Evolutionary conservation across 2,329 filamentous ascomycete species (phyloP), one percentile per base, ranked within the genome.

Genomic region (Hypoxylon sp.): DNA sequence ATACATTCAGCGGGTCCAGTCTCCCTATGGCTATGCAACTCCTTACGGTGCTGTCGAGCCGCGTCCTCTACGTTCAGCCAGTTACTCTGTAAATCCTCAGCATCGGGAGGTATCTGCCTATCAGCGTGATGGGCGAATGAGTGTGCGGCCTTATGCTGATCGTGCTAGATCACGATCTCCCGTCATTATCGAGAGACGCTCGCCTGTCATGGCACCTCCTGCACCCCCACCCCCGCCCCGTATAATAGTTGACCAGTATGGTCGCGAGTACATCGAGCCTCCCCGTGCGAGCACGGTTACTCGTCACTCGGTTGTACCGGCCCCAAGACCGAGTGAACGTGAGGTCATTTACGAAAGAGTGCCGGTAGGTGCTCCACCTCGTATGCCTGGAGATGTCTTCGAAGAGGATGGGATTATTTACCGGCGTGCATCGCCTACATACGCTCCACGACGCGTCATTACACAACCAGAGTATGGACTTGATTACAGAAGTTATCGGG

Each of bases 231-330:
- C 87, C 5, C 85, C 87, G 17, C 82, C 87, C 60, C 89, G 90
- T 67, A 91, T 97, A 69, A 85, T 97, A 34, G 84, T 97, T 60
- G 94, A 98, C 79, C 89, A 92, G 68, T 93, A 90, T 79, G 94
- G 94, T 43, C 92, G 93, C 77, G 89, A 93, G 76, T 98, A 94
- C 80, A 78, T 86, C 65, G 87, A 90, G 72, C 86, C 88, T 25
- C 73, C 80, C 9, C 83, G 82, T 51, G 72, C 83, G 21, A 69
- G 82, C 17, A 69, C 77, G 32, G 63, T 82, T 28, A 73, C 80
- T 17, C 79, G 85, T 57, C 84, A 83, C 53, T 88, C 86, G n/a
- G 82, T 84, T 25, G 85, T 85, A 11, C 84, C 85, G 38, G 79
- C 82, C 14, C 60, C 71, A 51, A 72, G 75, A 64, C 75, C 77